Evolutionary conservation across 352 stramenopile species (phyloP).

Genomic region (Aphanomyces euteiches): DNA sequence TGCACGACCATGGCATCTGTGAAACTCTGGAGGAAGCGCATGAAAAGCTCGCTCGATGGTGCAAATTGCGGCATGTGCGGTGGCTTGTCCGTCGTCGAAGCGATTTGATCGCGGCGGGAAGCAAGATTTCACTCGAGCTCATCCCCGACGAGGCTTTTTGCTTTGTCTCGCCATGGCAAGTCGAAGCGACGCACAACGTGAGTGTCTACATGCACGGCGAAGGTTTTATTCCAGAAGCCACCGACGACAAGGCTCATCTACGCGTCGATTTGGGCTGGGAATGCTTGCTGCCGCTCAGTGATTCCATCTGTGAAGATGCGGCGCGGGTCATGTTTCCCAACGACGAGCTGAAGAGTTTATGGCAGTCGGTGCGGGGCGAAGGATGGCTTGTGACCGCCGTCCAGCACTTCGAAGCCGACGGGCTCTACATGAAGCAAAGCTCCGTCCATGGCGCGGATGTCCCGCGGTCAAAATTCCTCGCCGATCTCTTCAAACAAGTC

Average conservation of each 20-base stretch:
- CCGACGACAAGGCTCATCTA: slow-evolving; percentile 1
- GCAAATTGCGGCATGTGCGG: slow-evolving; percentile 64
- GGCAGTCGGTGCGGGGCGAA: slow-evolving; percentile 63
- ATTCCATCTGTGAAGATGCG: slow-evolving; percentile 53
- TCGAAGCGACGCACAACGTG: slow-evolving; percentile 63
- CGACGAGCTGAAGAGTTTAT: slow-evolving; percentile 52
- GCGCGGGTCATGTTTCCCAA: slow-evolving; percentile 59
- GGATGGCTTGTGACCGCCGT: slow-evolving; percentile 80
- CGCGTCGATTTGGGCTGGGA: slow-evolving; percentile 78
- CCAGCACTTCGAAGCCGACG: slow-evolving; percentile 71
- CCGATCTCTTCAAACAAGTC: slow-evolving; percentile 37
- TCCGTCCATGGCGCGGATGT: neutral
- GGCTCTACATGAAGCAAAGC: slow-evolving; percentile 40
- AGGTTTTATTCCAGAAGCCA: neutral
- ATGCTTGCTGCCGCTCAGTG: slow-evolving; percentile 58
- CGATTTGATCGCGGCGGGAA: slow-evolving; percentile 14
- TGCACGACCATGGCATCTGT: slow-evolving; percentile 49
- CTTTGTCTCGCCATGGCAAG: slow-evolving; percentile 81
- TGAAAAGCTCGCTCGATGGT: slow-evolving; percentile 67
- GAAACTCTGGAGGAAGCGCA: slow-evolving; percentile 37
- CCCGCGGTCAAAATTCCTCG: slow-evolving; percentile 13
- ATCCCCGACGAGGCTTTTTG: slow-evolving; percentile 57
- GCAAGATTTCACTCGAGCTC: slow-evolving; percentile 15
- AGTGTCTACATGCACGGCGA: slow-evolving; percentile 58
- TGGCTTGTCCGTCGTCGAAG: slow-evolving; percentile 56